phyloP scores from a whole-genome alignment of 176 grass and related monocot genomes.

The Carex scoparia region DNA sequence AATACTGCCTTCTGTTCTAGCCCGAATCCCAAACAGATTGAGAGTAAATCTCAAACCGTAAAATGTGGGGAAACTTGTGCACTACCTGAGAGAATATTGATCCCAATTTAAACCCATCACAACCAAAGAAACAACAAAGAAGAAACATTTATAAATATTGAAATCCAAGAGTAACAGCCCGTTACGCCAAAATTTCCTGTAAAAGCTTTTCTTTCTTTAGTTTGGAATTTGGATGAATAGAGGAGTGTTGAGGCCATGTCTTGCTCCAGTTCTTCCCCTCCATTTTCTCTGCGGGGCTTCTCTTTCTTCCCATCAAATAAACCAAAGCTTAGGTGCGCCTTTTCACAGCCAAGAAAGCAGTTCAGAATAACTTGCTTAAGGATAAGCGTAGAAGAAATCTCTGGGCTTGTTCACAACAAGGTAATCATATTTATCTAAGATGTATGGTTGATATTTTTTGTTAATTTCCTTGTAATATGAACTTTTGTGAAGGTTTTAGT shows the following conservation, averaged over 20 bases:
- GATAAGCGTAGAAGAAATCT: conserved; percentile 45
- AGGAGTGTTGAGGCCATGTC: not conserved
- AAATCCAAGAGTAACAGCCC: not conserved
- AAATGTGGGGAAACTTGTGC: too few relatives aligned
- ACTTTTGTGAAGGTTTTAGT: conserved; percentile 55
- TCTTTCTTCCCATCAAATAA: conserved; percentile 19
- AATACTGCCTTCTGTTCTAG: too few relatives aligned
- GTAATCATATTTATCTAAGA: conserved; percentile 18
- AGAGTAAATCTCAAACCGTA: too few relatives aligned
- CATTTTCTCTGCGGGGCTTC: conserved; percentile 1
- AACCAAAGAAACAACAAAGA: not conserved
- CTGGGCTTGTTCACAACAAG: conserved; percentile 62
- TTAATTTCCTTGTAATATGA: not conserved
- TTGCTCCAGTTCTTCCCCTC: conserved; percentile 21
- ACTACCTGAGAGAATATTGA: too few relatives aligned
- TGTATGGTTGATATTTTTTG: not conserved
- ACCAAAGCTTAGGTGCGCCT: not conserved
- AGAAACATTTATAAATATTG: not conserved
- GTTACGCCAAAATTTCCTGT: not conserved
- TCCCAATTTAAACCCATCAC: not conserved
- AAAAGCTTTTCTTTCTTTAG: not conserved
- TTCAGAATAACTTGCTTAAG: conserved; percentile 14
- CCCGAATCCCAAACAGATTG: too few relatives aligned
- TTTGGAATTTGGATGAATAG: too few relatives aligned
- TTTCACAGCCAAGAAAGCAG: not conserved